Base-by-base conservation (phyloP, 202 grass and related monocot species). In the Panicum hallii region DNA sequence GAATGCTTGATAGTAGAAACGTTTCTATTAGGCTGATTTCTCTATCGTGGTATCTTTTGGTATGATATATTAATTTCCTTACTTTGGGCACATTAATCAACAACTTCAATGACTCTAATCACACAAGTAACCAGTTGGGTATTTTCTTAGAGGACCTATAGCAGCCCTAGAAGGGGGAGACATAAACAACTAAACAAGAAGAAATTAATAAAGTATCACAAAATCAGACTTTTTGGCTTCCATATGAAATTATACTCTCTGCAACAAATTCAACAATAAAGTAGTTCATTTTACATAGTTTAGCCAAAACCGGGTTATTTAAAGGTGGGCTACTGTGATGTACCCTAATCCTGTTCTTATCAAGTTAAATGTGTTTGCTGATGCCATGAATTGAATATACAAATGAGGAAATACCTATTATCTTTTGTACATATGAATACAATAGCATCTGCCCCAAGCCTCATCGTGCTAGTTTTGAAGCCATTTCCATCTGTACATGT, bases 391-490 rank as follows among this genome's bases (percentile, higher is more conserved):
- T 61, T 12, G 15, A 83, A 80, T 54, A 34, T 72, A 78, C 17
- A 67, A 4, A 54, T 60, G 9, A 56, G 14, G 4, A 40, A 52
- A 77, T 22, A 97, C 94, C 88, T 89, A 48, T 89, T 85, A 50
- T 90, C 89, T 82, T 44, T 65, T 54, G 26, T 84, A 61, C 91
- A 79, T 86, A 73, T 97, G 83, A 97, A 97, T 55, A 97, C 83
- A 85, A 97, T 86, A 83, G 80, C 90, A 88, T 94, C 94, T 63
- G 94, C 83, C 70, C 94, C 94, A 76, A 97, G 87, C 67, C 94
- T 91, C 94, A 94, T 97, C 15, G 91, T 92, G 78, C 94, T 97
- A 78, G 91, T 97, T 78, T 97, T 97, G 17, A 97, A 97, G 38
- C 94, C 94, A 90, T 97, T 97, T 85, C 94, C 91, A 87, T 97